These are phyloP conservation scores for Aspergillus unguis DNA, from an alignment of 2,329 filamentous ascomycete species.

Conservation along the genomic window DNA sequence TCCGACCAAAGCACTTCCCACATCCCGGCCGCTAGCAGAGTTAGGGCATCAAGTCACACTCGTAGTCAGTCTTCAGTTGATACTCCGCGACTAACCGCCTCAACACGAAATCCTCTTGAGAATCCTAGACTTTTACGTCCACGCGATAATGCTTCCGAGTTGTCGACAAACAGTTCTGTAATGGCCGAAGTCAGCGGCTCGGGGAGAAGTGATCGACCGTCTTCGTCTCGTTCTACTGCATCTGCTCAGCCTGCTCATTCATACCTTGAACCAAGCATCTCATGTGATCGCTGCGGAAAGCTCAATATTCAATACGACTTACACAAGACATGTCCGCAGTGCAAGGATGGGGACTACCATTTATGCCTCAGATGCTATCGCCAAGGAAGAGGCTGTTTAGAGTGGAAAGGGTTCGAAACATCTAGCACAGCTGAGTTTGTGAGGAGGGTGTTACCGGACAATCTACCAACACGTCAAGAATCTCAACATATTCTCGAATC, in stretches of 20 bases:
- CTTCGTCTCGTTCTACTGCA: constrained; percentile 30
- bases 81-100: constrained; percentile 22
- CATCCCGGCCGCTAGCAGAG: constrained; percentile 23
- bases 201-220: constrained; percentile 28
- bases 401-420: constrained; percentile 86
- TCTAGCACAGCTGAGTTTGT: constrained; percentile 67
- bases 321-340: constrained; percentile 76
- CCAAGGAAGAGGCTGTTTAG: constrained; percentile 68
- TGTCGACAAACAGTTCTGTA: constrained; percentile 14
- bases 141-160: not conserved
- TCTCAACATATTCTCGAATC: constrained; percentile 51
- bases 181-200: constrained; percentile 16
- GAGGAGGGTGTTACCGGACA: constrained; percentile 38
- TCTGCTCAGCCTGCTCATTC: constrained; percentile 30
- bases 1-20: constrained; percentile 30
- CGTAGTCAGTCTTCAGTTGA: constrained; percentile 24
- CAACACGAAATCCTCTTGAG: constrained; percentile 18
- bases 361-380: constrained; percentile 81
- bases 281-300: constrained; percentile 68
- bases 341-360: constrained; percentile 69
- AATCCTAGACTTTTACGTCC: constrained; percentile 1
- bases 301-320: constrained; percentile 77
- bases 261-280: constrained; percentile 68
- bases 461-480: constrained; percentile 13
- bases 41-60: constrained; percentile 20